A percentile compares a stretch with the other conserved stretches of the same genome.
Conservation (phyloP, 352 stramenopile genomes). For the Phytophthora ramorum region DNA sequence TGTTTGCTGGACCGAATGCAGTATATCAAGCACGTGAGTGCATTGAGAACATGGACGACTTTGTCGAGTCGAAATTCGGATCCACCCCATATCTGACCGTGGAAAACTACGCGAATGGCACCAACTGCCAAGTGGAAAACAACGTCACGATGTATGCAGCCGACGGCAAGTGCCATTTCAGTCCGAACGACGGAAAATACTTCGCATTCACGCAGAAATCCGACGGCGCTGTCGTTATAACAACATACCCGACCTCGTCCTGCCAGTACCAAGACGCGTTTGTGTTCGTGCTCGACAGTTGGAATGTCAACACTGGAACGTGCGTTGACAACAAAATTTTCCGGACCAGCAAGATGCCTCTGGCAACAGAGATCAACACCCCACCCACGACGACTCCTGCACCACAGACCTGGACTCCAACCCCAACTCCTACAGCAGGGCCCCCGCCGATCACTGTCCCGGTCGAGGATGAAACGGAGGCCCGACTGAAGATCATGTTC, state of each 20-base stretch:
- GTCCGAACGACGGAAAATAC: background rate
- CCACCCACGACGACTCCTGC: background rate
- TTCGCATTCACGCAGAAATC: constrained; percentile 3
- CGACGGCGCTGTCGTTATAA: background rate
- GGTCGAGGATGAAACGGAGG: constrained; percentile 12
- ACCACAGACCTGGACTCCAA: constrained; percentile 2
- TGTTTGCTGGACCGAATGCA: background rate
- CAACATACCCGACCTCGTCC: constrained; percentile 6
- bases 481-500: constrained; percentile 18
- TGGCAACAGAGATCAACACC: constrained; percentile 1
- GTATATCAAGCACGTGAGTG: constrained; percentile 16
- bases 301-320: constrained; percentile 13
- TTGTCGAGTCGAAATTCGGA: constrained; percentile 1
- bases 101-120: constrained; percentile 17
- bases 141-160: constrained; percentile 9
- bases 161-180: constrained; percentile 22
- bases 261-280: constrained; percentile 4
- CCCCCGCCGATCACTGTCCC: background rate
- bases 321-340: constrained; percentile 1
- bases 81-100: constrained; percentile 9
- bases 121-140: constrained; percentile 12
- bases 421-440: background rate
- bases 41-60: background rate
- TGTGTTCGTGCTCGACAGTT: constrained; percentile 7
- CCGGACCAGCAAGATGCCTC: constrained; percentile 6